Conservation (phyloP, 192 early-diverging fungal genomes). For the Coemansia sp. region DNA sequence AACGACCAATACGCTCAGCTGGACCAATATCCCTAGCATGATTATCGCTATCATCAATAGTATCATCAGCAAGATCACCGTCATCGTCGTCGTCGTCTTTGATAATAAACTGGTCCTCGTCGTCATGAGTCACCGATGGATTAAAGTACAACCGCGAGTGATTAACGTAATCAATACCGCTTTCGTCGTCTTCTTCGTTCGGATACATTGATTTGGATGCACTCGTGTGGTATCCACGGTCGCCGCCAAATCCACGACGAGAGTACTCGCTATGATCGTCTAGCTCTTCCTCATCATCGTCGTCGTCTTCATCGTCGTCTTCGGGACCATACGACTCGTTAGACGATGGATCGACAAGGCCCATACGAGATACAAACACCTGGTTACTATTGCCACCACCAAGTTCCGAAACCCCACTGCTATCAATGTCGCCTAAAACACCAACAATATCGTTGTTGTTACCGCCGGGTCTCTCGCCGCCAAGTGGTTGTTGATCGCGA, state of each 20-base stretch:
- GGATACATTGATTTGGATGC: slow-evolving; percentile 24
- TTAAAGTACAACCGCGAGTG: slow-evolving; percentile 33
- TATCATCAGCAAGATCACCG: slow-evolving; percentile 13
- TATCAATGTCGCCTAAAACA: slow-evolving; percentile 17
- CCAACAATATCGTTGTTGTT: background rate
- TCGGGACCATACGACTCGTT: slow-evolving; percentile 33
- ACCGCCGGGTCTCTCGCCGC: slow-evolving; percentile 49
- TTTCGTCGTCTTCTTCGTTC: slow-evolving; percentile 34
- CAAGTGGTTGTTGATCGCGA: slow-evolving; percentile 56
- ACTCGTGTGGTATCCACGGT: background rate
- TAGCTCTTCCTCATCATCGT: slow-evolving; percentile 29
- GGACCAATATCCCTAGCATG: slow-evolving; percentile 39
- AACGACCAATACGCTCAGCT: slow-evolving; percentile 49
- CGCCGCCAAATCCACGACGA: slow-evolving; percentile 5
- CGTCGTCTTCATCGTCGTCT: slow-evolving; percentile 46
- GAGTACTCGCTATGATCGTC: slow-evolving; percentile 23
- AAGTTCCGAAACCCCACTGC: slow-evolving; percentile 23
- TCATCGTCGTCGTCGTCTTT: slow-evolving; percentile 21
- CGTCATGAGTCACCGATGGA: slow-evolving; percentile 26
- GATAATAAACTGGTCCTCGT: slow-evolving; percentile 49
- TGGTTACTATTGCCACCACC: slow-evolving; percentile 19
- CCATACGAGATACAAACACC: slow-evolving; percentile 58
- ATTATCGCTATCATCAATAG: slow-evolving; percentile 12
- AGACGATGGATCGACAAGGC: slow-evolving; percentile 37
- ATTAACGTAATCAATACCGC: slow-evolving; percentile 25